These are phyloP conservation scores for Trichoderma oligosporum DNA, from an alignment of 2,329 filamentous ascomycete genomes.

Conservation along the genomic window DNA sequence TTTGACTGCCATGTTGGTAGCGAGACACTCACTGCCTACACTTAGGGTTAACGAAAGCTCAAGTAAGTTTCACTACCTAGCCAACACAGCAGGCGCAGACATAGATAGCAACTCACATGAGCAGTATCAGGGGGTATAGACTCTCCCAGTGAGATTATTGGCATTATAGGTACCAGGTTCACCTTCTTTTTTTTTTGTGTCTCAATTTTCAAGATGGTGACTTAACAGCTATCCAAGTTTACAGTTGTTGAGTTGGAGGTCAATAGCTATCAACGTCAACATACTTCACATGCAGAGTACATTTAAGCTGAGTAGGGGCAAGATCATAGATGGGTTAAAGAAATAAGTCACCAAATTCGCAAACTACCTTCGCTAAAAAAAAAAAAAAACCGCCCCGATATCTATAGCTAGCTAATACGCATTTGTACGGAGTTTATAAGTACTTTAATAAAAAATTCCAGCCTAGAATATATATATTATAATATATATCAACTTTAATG, in stretches of 20 bases:
- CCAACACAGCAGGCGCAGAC: neutral
- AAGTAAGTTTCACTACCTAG: neutral
- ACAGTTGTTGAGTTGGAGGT: neutral
- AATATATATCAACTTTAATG: too few relatives aligned
- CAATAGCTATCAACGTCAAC: too few relatives aligned
- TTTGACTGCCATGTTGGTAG: constrained; percentile 90
- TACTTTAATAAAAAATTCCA: too few relatives aligned
- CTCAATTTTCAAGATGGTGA: neutral
- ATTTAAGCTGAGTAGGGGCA: too few relatives aligned
- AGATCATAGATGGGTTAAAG: too few relatives aligned
- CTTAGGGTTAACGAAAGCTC: neutral
- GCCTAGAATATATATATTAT: too few relatives aligned
- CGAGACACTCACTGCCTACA: constrained; percentile 89
- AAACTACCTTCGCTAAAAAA: too few relatives aligned
- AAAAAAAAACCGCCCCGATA: too few relatives aligned
- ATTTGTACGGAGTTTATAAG: too few relatives aligned
- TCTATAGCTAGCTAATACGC: too few relatives aligned
- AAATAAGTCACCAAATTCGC: too few relatives aligned
- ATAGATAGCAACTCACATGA: constrained; percentile 55
- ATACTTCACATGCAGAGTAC: too few relatives aligned
- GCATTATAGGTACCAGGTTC: constrained; percentile 38
- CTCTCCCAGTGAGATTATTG: constrained; percentile 57
- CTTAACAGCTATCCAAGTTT: neutral
- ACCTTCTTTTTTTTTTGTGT: neutral
- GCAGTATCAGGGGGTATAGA: constrained; percentile 74